Conservation (phyloP, 1,139 yeast genomes). For the Suhomyces coccinellae region DNA sequence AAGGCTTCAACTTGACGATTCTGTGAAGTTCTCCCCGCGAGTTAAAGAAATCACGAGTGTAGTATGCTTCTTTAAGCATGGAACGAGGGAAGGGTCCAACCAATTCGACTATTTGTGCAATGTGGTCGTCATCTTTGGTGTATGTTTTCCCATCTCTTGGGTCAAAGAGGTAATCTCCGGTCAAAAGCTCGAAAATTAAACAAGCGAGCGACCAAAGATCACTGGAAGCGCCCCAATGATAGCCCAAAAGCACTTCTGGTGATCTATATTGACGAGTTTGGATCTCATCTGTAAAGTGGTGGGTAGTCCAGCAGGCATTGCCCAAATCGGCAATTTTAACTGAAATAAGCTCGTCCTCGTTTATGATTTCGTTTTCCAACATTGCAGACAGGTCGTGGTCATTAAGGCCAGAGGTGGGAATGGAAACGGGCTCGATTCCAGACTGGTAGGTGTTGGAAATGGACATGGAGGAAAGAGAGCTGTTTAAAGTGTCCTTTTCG, state of each 20-base stretch:
- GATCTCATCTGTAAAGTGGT: slow-evolving; percentile 52
- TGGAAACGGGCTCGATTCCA: slow-evolving; percentile 25
- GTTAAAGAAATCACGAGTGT: slow-evolving; percentile 47
- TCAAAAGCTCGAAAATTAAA: slow-evolving; percentile 45
- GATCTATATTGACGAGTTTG: slow-evolving; percentile 52
- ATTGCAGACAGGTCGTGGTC: slow-evolving; percentile 7
- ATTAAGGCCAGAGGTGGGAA: slow-evolving; percentile 21
- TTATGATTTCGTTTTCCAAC: slow-evolving; percentile 25
- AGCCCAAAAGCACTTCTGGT: slow-evolving; percentile 49
- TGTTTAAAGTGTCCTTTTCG: slow-evolving; percentile 30
- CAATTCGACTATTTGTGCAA: slow-evolving; percentile 50
- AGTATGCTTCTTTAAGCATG: slow-evolving; percentile 45
- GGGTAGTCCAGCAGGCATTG: slow-evolving; percentile 51
- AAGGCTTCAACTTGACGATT: slow-evolving; percentile 44
- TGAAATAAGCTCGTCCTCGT: slow-evolving; percentile 49
- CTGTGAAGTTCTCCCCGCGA: slow-evolving; percentile 27
- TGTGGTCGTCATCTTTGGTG: slow-evolving; percentile 51
- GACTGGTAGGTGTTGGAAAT: slow-evolving; percentile 28
- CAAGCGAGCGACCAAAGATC: slow-evolving; percentile 54
- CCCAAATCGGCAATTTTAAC: slow-evolving; percentile 54
- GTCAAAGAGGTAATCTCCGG: slow-evolving; percentile 51
- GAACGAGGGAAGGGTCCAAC: slow-evolving; percentile 46
- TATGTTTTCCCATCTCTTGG: slow-evolving; percentile 50
- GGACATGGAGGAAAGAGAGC: slow-evolving; percentile 47
- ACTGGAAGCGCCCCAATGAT: slow-evolving; percentile 52